Base-by-base conservation (phyloP, 345 rosid species). In the Dimocarpus longan region DNA sequence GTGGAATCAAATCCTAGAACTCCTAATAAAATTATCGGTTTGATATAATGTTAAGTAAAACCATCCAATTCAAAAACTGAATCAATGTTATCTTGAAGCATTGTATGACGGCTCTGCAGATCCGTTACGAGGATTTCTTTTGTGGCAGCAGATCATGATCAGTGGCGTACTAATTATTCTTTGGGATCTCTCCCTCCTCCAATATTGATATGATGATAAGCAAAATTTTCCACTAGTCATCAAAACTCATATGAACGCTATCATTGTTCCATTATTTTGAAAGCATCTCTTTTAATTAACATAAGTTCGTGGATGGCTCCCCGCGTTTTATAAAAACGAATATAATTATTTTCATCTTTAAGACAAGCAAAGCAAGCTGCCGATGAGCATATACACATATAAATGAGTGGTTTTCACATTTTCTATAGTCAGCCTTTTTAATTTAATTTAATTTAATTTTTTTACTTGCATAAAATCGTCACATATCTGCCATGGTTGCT, bases 251-350 rank as follows among this genome's bases (percentile, higher is more conserved):
- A 19, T n/a, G 24, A 60, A 24, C 12, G 15, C 15, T 15, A 42
- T 74, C 68, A 74, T 74, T 74, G 54, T 57, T 59, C 6, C 66
- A 73, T 73, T 57, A 57, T 57, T 73, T 64, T 57, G 60, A 65
- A 56, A 40, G n/a, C 28, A 40, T n/a, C 18, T 0, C 26, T 71
- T 54, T 59, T 57, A 57, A 43, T 21, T 5, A 40, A 19, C 8
- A 43, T 62, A 22, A 12, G 48, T 62, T 37, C 15, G 42, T 13
- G 15, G 56, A 37, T 60, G 54, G 66, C 39, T 74, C 56, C 60
- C 40, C 69, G 18, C 44, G 59, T 63, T 74, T 74, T 74, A 7
- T 44, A 56, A 68, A 21, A 62, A 43, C 68, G 6, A 62, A 57
- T 52, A 52, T 0, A 15, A 54, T 57, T 6, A 73, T 10, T 44